Percentiles rank a stretch among this genome's conserved stretches.
These are phyloP conservation scores for Flaveria robusta DNA, from an alignment of 129 eudicot genomes.

Conservation along the genomic window DNA sequence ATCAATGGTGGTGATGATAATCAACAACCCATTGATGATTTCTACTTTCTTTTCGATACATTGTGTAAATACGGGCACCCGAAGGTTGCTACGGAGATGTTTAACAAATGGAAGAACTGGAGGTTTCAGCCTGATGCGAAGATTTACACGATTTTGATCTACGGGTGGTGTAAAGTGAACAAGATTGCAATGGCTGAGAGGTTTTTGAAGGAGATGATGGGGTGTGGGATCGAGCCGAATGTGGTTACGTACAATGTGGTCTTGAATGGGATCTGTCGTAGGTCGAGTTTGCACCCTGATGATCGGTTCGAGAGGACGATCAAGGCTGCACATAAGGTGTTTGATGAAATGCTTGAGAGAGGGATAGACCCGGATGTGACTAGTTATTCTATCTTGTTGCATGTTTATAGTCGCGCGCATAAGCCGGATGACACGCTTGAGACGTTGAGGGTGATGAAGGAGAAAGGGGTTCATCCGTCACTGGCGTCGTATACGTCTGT, in stretches of 20 bases:
- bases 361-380: conserved; percentile 94
- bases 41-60: conserved; percentile 62
- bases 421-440: conserved; percentile 72
- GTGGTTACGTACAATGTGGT: conserved; percentile 85
- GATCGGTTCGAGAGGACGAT: conserved; percentile 65
- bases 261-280: conserved; percentile 81
- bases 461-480: conserved; percentile 66
- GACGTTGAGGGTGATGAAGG: conserved; percentile 67
- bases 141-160: conserved; percentile 64
- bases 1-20: conserved; percentile 24
- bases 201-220: conserved; percentile 77
- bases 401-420: conserved; percentile 95
- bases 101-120: conserved; percentile 60
- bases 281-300: conserved; percentile 83
- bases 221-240: conserved; percentile 73
- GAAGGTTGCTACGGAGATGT: conserved; percentile 75
- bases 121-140: conserved; percentile 51
- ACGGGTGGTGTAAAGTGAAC: conserved; percentile 67
- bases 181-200: conserved; percentile 57
- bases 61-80: conserved; percentile 82
- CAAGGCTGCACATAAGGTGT: conserved; percentile 60
- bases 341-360: conserved; percentile 71
- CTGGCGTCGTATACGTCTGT: conserved; percentile 72
- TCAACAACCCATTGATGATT: conserved; percentile 37
- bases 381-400: conserved; percentile 83